Evolutionary conservation across 176 grass and related monocot species (phyloP).

Genomic region (Avena atlantica): DNA sequence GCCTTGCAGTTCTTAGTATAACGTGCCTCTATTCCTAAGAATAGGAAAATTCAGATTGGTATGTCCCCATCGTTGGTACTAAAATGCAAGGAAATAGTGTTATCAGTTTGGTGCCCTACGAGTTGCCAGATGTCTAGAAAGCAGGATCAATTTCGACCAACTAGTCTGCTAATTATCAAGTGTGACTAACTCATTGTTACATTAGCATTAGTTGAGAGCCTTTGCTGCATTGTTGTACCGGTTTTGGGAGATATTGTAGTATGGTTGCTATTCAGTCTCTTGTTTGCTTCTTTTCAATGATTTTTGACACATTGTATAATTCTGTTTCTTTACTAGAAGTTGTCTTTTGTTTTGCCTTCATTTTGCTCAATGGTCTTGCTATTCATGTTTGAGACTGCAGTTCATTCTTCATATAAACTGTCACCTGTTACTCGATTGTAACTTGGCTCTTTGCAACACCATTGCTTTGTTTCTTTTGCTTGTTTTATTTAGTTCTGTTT

Average conservation of each 20-base stretch:
- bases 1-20: too few relatives aligned
- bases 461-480: neutral
- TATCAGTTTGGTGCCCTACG: too few relatives aligned
- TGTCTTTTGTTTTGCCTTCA: neutral
- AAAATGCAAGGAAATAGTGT: neutral
- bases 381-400: neutral
- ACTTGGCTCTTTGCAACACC: neutral
- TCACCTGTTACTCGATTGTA: neutral
- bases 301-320: neutral
- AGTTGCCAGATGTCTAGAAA: neutral
- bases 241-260: neutral
- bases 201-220: too few relatives aligned
- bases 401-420: neutral
- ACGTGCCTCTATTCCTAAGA: too few relatives aligned
- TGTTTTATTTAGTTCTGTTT: neutral
- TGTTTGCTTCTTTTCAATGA: neutral
- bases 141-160: neutral
- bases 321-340: neutral
- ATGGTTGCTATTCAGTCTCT: neutral
- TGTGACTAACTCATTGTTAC: neutral
- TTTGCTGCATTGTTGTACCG: neutral
- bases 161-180: neutral
- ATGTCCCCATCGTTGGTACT: neutral
- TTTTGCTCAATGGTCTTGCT: neutral
- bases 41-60: too few relatives aligned